These are phyloP conservation scores for Chloris gayana DNA, from an alignment of 176 grass and related monocot species.

Conservation along the genomic window DNA sequence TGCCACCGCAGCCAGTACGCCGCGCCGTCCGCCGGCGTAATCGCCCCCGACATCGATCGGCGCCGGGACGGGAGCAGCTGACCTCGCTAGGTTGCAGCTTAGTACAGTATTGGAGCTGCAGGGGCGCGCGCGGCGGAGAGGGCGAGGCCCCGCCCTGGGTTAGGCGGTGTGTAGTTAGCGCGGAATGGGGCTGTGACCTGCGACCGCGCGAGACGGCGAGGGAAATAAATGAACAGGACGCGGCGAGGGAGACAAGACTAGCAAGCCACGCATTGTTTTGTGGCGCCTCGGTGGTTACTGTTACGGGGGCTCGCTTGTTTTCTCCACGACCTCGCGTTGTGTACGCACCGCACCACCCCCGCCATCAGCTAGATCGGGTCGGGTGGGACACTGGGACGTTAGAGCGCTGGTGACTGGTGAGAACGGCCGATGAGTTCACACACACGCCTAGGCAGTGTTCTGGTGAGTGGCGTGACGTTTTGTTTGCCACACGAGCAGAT, in stretches of 20 bases:
- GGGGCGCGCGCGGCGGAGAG: neutral
- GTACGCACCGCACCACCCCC: neutral
- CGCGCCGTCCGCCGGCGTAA: slow-evolving; percentile 43
- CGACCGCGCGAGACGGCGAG: neutral
- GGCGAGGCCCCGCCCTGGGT: neutral
- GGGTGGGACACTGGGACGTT: no score
- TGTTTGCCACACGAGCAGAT: neutral
- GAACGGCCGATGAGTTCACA: neutral
- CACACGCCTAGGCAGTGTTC: neutral
- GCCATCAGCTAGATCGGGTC: neutral
- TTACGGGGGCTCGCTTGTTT: no score
- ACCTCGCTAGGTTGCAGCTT: neutral
- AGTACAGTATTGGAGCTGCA: neutral
- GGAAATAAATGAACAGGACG: slow-evolving; percentile 5
- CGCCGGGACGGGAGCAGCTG: neutral
- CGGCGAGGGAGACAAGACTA: neutral
- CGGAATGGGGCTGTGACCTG: neutral
- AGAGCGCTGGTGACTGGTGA: no score
- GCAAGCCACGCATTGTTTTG: neutral
- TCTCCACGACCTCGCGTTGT: neutral
- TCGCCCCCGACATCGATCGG: neutral
- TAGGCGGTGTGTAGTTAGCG: neutral
- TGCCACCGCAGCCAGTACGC: slow-evolving; percentile 69
- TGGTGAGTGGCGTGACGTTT: neutral
- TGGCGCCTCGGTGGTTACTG: neutral